These are phyloP conservation scores for Phytophthora hybrid DNA, from an alignment of 352 stramenopile species.

Conservation along the genomic window DNA sequence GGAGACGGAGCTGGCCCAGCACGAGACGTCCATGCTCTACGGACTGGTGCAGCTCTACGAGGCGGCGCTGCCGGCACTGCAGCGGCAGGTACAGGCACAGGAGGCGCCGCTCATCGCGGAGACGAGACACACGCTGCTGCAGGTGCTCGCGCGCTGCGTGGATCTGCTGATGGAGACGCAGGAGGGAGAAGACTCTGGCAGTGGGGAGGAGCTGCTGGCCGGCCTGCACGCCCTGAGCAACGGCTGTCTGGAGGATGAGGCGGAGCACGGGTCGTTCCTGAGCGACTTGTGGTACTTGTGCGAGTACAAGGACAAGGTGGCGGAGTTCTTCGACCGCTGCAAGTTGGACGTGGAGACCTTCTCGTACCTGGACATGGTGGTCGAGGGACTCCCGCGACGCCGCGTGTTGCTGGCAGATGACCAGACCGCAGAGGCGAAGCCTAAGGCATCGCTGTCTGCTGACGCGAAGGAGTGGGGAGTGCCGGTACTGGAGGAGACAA, in stretches of 20 bases:
- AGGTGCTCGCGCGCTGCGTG: constrained; percentile 41
- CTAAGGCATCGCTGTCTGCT: constrained; percentile 7
- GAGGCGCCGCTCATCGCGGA: constrained; percentile 55
- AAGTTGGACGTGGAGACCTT: constrained; percentile 68
- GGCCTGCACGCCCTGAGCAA: constrained; percentile 73
- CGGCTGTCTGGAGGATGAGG: constrained; percentile 53
- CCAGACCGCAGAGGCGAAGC: constrained; percentile 27
- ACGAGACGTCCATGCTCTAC: constrained; percentile 52
- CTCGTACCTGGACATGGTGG: constrained; percentile 78
- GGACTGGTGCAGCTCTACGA: constrained; percentile 70
- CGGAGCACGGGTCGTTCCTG: constrained; percentile 73
- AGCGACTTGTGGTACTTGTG: constrained; percentile 79
- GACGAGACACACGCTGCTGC: constrained; percentile 52
- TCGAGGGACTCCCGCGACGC: constrained; percentile 67
- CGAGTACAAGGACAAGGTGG: constrained; percentile 69
- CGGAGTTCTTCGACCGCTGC: constrained; percentile 57
- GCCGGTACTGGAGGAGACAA: constrained; percentile 21
- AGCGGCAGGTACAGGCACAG: constrained; percentile 42
- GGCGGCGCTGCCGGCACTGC: constrained; percentile 52
- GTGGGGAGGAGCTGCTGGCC: constrained; percentile 58
- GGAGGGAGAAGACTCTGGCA: constrained; percentile 19
- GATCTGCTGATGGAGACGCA: constrained; percentile 43
- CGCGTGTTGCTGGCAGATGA: constrained; percentile 37
- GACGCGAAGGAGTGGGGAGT: constrained; percentile 26
- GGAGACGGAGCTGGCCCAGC: constrained; percentile 35